Evolutionary conservation across 768 basidiomycete species (phyloP).

Genomic region (Amanita rubescens): DNA sequence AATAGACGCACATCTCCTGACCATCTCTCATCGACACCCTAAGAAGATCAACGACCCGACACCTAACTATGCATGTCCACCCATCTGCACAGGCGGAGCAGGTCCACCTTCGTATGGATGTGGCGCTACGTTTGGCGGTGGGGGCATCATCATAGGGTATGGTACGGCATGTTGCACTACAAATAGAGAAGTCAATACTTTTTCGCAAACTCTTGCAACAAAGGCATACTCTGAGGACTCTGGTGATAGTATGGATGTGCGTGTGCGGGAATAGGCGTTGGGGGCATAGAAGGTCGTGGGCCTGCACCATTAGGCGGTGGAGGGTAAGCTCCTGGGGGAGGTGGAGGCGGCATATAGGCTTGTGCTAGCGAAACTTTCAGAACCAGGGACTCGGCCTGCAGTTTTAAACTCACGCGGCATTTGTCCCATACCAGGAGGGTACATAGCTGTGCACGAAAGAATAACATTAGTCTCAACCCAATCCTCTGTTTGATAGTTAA

Average conservation of each 20-base stretch:
- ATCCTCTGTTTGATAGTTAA: slow-evolving; percentile 6
- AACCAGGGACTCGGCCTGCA: slow-evolving; percentile 3
- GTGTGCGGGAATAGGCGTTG: slow-evolving; percentile 81
- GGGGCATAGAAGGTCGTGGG: slow-evolving; percentile 85
- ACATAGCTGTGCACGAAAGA: slow-evolving; percentile 54
- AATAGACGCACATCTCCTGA: slow-evolving; percentile 1
- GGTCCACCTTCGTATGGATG: slow-evolving; percentile 71
- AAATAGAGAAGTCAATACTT: slow-evolving; percentile 22
- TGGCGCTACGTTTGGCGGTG: slow-evolving; percentile 58
- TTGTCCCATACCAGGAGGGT: slow-evolving; percentile 76
- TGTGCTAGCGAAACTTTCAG: slow-evolving; percentile 35
- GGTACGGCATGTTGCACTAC: slow-evolving; percentile 81
- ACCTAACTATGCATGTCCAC: slow-evolving; percentile 55
- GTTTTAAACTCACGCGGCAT: slow-evolving; percentile 69
- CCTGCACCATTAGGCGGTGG: slow-evolving; percentile 72
- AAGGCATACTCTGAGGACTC: slow-evolving; percentile 69
- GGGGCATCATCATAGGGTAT: slow-evolving; percentile 91
- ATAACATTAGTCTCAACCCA: neutral
- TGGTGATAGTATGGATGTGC: slow-evolving; percentile 87
- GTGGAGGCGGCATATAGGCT: slow-evolving; percentile 72
- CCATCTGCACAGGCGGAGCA: slow-evolving; percentile 69
- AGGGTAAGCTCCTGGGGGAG: slow-evolving; percentile 71
- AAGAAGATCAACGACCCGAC: slow-evolving; percentile 1
- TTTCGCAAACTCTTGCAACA: slow-evolving; percentile 16
- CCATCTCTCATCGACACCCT: slow-evolving; percentile 5